Percentiles rank a stretch among this genome's conserved stretches.
These are phyloP conservation scores for Piromyces sp. DNA, from an alignment of 192 early-diverging fungal genomes.

Conservation along the genomic window DNA sequence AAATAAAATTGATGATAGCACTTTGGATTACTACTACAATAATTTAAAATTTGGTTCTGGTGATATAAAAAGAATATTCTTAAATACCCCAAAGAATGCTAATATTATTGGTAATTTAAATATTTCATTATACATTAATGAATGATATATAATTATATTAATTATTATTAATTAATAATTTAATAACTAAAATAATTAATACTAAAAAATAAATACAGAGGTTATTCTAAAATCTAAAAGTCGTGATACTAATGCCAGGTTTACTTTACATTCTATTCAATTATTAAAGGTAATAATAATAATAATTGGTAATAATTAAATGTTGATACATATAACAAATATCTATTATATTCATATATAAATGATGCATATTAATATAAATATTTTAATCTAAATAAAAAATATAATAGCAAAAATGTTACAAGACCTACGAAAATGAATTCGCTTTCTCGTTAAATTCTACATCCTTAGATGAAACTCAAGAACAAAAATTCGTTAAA, in stretches of 20 bases:
- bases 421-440: slow-evolving; percentile 32
- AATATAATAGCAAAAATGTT: slow-evolving; percentile 13
- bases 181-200: too few relatives aligned
- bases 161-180: too few relatives aligned
- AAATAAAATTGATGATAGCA: slow-evolving; percentile 13
- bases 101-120: slow-evolving; percentile 38
- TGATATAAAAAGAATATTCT: slow-evolving; percentile 57
- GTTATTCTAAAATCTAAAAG: slow-evolving; percentile 8
- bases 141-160: too few relatives aligned
- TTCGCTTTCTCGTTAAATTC: slow-evolving; percentile 36
- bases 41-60: slow-evolving; percentile 53
- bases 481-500: slow-evolving; percentile 30
- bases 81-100: slow-evolving; percentile 67
- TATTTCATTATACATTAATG: too few relatives aligned
- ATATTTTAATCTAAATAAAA: not conserved
- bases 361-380: too few relatives aligned
- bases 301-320: too few relatives aligned
- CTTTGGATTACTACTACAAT: slow-evolving; percentile 28
- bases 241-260: slow-evolving; percentile 33
- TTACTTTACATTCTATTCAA: slow-evolving; percentile 29
- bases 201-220: not conserved
- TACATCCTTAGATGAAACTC: slow-evolving; percentile 31
- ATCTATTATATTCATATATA: too few relatives aligned
- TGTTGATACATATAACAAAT: too few relatives aligned
- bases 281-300: not conserved